Percentiles rank a stretch among this genome's conserved stretches.
Conservation (phyloP, 2,329 filamentous ascomycete species). For the Thelonectria olida region DNA sequence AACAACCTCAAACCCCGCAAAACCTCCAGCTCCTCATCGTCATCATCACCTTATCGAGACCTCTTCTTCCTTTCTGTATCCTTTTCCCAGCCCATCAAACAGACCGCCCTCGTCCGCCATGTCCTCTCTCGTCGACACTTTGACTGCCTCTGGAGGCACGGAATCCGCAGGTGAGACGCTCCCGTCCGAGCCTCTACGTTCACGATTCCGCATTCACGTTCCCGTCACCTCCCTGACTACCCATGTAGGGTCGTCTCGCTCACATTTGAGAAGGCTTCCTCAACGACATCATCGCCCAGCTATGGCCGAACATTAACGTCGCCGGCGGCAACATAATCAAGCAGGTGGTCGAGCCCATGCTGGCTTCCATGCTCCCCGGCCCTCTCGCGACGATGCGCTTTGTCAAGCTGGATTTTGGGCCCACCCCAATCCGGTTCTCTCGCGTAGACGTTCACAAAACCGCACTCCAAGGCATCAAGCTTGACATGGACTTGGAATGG, state of each 20-base stretch:
- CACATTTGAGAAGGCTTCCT: conserved; percentile 33
- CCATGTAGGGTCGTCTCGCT: conserved; percentile 4
- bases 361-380: conserved; percentile 34
- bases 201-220: not conserved
- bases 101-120: conserved; percentile 20
- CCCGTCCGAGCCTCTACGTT: not conserved
- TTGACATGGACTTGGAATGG: conserved; percentile 39
- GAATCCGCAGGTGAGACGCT: conserved; percentile 34
- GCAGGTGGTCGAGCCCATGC: conserved; percentile 37
- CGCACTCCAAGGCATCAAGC: conserved; percentile 34
- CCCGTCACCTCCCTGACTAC: not conserved
- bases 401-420: conserved; percentile 36
- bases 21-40: conserved; percentile 15
- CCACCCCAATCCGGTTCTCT: conserved; percentile 30
- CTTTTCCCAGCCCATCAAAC: not conserved
- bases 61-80: not conserved
- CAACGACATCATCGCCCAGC: conserved; percentile 38
- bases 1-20: conserved; percentile 22
- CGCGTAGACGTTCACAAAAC: conserved; percentile 39
- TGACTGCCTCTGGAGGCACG: conserved; percentile 38
- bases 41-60: conserved; percentile 13
- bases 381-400: conserved; percentile 34
- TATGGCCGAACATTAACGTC: conserved; percentile 41
- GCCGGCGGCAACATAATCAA: conserved; percentile 37
- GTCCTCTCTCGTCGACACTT: conserved; percentile 32